Base-by-base conservation (phyloP, 345 rosid species). In the Eucalyptus regnans region DNA sequence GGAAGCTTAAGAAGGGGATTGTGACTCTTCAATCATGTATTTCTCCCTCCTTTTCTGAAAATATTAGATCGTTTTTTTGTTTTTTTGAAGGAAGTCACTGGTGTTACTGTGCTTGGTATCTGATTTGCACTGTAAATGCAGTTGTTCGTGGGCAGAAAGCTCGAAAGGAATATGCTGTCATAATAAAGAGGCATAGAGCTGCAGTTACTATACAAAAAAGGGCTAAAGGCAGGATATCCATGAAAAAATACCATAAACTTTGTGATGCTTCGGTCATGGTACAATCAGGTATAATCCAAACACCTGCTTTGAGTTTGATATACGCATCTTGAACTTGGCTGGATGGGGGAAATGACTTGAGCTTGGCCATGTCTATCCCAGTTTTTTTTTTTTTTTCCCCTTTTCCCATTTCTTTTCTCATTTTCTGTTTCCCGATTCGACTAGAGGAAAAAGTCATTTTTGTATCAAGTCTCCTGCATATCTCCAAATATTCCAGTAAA, bases 21-120 rank as follows among this genome's bases (percentile, higher is more conserved):
- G 90, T 90, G 62, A 89, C 90, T 84, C 94, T 98, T 60, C 99
- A 98, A 89, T 97, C 99, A 95, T 95, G 99, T 98, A 97, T 56
- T 66, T 31, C 87, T 64, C 90, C 51, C 56, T 88, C 85, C 83
- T 90, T 46, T 41, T 76, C 46, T 37, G 58, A 9, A 37, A 37
- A 37, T 18, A 66, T 15, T 81, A 62, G 56, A 58, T n/a, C 37
- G 8, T 48, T 4, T 87, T 41, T 56, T 80, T 43, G 5, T 60
- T 81, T 12, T 12, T 18, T 83, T 27, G 50, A 49, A 79, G 12
- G 44, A 27, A 16, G 58, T 25, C 54, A 43, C 43, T 25, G 11
- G 52, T 12, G 54, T 50, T 37, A 64, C 54, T 64, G 54, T 5
- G 4, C 56, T 68, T 29, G 81, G 76, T 87, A 88, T 84, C 86